Percentiles rank a stretch among this genome's conserved stretches.
phyloP scores from a whole-genome alignment of 148 eudicot genomes.

The Rhododendron ovatum region DNA sequence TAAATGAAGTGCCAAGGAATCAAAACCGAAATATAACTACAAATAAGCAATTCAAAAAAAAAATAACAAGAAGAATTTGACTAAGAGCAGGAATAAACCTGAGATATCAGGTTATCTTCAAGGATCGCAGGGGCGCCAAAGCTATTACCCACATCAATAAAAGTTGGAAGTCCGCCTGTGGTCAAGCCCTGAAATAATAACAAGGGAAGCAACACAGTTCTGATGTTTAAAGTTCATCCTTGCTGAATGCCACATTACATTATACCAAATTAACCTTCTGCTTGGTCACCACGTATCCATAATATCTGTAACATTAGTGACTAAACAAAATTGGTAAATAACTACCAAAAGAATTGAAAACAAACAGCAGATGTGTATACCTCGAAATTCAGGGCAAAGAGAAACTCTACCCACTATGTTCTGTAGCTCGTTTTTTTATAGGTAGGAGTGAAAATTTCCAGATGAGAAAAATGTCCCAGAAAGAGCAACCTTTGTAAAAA shows the following conservation, averaged over 20 bases:
- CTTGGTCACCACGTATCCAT: background rate
- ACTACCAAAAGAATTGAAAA: background rate
- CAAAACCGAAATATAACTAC: background rate
- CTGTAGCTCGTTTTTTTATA: background rate
- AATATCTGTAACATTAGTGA: background rate
- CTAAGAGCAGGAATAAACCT: constrained; percentile 37
- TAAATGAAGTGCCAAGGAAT: constrained; percentile 1
- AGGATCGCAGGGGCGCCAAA: constrained; percentile 97
- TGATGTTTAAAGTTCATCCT: background rate
- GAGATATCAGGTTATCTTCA: constrained; percentile 88
- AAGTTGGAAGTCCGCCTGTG: constrained; percentile 98
- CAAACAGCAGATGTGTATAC: background rate
- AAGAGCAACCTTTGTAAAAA: background rate
- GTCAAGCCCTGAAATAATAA: constrained; percentile 72
- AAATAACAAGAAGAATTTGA: background rate
- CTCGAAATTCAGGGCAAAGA: background rate
- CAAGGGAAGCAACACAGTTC: background rate
- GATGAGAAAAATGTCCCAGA: background rate
- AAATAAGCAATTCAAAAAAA: background rate
- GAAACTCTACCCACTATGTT: background rate
- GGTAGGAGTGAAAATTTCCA: background rate
- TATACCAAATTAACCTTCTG: background rate
- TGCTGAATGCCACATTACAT: background rate
- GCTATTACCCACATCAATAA: constrained; percentile 95
- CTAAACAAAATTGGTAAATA: background rate